These are phyloP conservation scores for Leccinum cinnamomeum DNA, from an alignment of 1,284 basidiomycete species.

Conservation along the genomic window DNA sequence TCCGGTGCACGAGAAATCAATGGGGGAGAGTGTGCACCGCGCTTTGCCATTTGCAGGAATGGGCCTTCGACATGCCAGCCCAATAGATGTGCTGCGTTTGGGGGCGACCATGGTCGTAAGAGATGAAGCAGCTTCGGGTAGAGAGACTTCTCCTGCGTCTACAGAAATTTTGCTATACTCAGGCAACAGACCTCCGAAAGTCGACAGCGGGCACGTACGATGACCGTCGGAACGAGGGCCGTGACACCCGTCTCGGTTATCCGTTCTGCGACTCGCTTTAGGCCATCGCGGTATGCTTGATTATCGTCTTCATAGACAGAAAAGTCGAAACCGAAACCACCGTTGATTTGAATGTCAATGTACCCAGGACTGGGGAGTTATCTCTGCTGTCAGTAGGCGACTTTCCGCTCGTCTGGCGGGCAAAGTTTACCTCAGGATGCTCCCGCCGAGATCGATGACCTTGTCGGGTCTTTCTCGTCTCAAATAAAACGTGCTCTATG, in stretches of 20 bases:
- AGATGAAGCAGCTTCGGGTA: conserved; percentile 68
- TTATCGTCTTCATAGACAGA: conserved; percentile 76
- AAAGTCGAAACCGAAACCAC: conserved; percentile 89
- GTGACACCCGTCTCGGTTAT: conserved; percentile 90
- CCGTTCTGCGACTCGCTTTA: conserved; percentile 69
- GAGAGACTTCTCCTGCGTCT: conserved; percentile 74
- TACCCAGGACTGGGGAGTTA: conserved; percentile 60
- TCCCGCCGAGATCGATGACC: conserved; percentile 66
- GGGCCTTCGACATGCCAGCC: conserved; percentile 93
- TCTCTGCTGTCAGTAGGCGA: conserved; percentile 10
- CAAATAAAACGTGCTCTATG: conserved; percentile 57
- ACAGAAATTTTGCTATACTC: not conserved
- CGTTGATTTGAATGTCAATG: conserved; percentile 83
- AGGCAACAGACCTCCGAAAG: not conserved
- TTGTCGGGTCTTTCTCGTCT: conserved; percentile 60
- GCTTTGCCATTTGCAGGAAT: conserved; percentile 76
- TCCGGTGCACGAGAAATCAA: conserved; percentile 63
- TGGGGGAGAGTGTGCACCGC: conserved; percentile 76
- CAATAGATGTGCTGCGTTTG: conserved; percentile 65
- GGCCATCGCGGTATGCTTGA: conserved; percentile 62
- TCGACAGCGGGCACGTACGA: conserved; percentile 48
- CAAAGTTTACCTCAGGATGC: conserved; percentile 61
- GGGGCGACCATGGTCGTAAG: conserved; percentile 61
- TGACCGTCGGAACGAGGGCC: conserved; percentile 80
- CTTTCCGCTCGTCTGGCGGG: not conserved